Evolutionary conservation across 2,329 filamentous ascomycete species (phyloP), one percentile per base, ranked within the genome.

Genomic region (Trichoderma polysporum): DNA sequence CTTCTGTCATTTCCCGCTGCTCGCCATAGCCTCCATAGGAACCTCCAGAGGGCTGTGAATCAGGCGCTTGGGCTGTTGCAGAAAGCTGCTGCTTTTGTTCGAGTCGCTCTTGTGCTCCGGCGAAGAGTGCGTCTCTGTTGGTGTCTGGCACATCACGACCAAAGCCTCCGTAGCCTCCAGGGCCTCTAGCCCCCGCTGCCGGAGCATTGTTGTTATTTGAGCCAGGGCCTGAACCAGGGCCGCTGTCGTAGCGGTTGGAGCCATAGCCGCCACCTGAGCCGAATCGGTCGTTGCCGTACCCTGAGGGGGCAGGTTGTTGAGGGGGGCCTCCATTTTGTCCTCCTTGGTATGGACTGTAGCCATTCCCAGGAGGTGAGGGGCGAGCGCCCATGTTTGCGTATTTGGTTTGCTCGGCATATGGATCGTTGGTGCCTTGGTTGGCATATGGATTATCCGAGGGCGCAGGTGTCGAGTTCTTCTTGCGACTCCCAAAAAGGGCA

Each of bases 1-100:
- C 93, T 1, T 89, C 92, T 0, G 92, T 97, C 71, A 97, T 81
- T 76, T 97, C 88, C 56, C 92, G 87, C 68, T 91, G 85, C 66
- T 90, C 88, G 61, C 91, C 86, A 69, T 88, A 88, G 31, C 84
- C 85, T 29, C 82, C 85, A 67, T 82, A 84, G 13, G 74, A 74
- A 39, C 73, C 74, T 33, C 69, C 70, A 29, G 65, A 72, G 19
- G 70, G 66, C 65, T 75, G 74, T 35, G 71, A 72, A 41, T 73
- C 74, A 2, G 70, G 68, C 39, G 64, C 37, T 22, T 68, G 62
- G 52, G 74, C 50, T 54, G 68, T 49, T 6, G 68, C 19, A 13
- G 69, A 12, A 7, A 69, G 58, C 45, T 73, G 71, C 54, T 76
- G 76, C 67, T 76, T 79, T 69, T 83, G 79, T 60, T 83, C 80